These are phyloP conservation scores for Avena eriantha DNA, from an alignment of 176 grass and related monocot species.

Conservation along the genomic window DNA sequence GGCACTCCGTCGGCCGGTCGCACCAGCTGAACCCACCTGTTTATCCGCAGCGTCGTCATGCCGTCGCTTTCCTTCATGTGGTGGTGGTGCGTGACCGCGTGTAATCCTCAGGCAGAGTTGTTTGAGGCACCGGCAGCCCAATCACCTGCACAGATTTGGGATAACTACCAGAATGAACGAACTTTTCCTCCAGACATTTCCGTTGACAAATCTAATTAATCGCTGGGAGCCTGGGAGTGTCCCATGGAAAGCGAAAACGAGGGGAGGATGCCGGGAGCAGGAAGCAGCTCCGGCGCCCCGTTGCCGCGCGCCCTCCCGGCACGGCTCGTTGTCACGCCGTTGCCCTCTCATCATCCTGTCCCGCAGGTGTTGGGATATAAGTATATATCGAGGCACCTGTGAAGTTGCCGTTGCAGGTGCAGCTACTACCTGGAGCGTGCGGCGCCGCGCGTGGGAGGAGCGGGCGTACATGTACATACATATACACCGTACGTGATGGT, in stretches of 20 bases:
- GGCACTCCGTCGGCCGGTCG: neutral
- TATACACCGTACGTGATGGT: no score
- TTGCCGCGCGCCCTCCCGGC: neutral
- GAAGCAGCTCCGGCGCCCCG: neutral
- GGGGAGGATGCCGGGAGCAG: neutral
- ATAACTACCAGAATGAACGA: slow-evolving; percentile 12
- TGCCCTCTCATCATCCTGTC: slow-evolving; percentile 9
- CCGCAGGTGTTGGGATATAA: neutral
- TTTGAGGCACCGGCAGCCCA: neutral
- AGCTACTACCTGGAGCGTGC: neutral
- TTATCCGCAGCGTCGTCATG: neutral
- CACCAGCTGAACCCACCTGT: neutral
- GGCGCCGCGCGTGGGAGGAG: neutral
- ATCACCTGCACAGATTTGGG: slow-evolving; percentile 6
- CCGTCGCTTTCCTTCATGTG: slow-evolving; percentile 54
- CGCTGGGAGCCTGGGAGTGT: neutral
- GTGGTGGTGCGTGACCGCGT: slow-evolving; percentile 18
- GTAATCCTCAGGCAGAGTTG: neutral
- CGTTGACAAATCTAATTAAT: neutral
- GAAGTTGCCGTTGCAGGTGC: neutral
- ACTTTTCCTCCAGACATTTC: neutral
- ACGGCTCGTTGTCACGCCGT: slow-evolving; percentile 14
- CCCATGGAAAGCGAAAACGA: slow-evolving; percentile 5
- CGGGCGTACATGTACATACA: neutral
- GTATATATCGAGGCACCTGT: neutral